A percentile compares a stretch with the other conserved stretches of the same genome.
Conservation (phyloP, 2,329 filamentous ascomycete genomes). For the Aspergillus sp. region DNA sequence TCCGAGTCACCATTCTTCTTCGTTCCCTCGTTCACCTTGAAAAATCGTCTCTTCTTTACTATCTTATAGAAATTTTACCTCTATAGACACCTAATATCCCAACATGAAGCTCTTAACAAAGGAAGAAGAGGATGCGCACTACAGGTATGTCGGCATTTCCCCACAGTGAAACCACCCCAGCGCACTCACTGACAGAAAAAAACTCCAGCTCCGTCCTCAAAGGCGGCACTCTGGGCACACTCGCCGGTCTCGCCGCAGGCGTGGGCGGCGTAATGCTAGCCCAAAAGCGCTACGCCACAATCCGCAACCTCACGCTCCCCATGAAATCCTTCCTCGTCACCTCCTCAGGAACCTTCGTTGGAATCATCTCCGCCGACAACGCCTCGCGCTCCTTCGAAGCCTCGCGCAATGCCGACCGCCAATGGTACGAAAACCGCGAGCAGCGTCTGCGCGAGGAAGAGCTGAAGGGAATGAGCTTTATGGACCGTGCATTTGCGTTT, state of each 20-base stretch:
- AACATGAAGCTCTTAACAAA: conserved; percentile 92
- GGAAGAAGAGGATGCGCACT: conserved; percentile 85
- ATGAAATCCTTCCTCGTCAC: conserved; percentile 87
- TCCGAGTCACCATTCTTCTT: neutral
- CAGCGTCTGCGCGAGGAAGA: conserved; percentile 51
- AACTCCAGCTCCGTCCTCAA: conserved; percentile 60
- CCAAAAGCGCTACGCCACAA: conserved; percentile 64
- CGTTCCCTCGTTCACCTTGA: neutral
- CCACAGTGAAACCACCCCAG: conserved; percentile 3
- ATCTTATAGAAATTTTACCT: neutral
- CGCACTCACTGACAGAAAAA: conserved; percentile 13
- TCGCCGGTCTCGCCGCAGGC: conserved; percentile 61
- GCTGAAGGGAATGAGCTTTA: conserved; percentile 49
- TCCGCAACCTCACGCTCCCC: conserved; percentile 76
- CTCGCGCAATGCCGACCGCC: conserved; percentile 58
- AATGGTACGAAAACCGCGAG: conserved; percentile 59
- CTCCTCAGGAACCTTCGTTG: conserved; percentile 72
- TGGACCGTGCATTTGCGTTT: conserved; percentile 63
- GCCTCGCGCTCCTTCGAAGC: conserved; percentile 66
- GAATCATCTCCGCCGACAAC: conserved; percentile 80
- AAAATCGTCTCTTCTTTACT: neutral
- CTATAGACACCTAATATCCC: conserved; percentile 9
- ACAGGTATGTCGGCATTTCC: conserved; percentile 46
- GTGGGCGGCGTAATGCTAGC: conserved; percentile 61
- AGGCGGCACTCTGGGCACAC: conserved; percentile 69